Evolutionary conservation across 164 flowering plant genomes (phyloP).

Genomic region (Tinospora cordifolia): DNA sequence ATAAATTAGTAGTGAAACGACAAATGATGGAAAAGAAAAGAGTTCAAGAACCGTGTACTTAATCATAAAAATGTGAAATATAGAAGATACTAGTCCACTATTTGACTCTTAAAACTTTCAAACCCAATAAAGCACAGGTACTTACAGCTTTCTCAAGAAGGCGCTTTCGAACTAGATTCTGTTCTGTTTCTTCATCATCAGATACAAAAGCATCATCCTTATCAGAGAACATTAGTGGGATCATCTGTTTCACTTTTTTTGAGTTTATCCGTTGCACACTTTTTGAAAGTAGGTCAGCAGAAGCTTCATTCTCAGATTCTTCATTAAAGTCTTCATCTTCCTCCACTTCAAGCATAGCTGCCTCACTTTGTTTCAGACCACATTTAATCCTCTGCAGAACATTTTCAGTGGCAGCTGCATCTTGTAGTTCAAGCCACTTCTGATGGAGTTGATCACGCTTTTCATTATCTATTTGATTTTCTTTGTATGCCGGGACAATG

Average conservation of each 20-base stretch:
- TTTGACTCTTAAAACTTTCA: not conserved
- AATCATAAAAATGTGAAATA: not conserved
- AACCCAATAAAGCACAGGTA: conserved; percentile 7
- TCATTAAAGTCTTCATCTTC: conserved; percentile 25
- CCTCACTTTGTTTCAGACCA: conserved; percentile 35
- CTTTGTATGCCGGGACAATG: conserved; percentile 60
- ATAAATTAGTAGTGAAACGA: not conserved
- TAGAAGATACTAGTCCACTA: not conserved
- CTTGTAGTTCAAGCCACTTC: conserved; percentile 87
- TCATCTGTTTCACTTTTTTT: conserved; percentile 61
- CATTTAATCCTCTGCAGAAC: conserved; percentile 59
- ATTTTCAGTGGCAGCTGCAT: conserved; percentile 77
- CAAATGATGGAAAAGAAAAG: not conserved
- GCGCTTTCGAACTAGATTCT: conserved; percentile 31
- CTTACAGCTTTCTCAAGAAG: conserved; percentile 60
- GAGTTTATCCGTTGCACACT: conserved; percentile 31
- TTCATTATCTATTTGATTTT: conserved; percentile 54
- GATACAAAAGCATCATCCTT: conserved; percentile 61
- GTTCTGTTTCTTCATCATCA: conserved; percentile 77
- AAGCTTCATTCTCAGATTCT: conserved; percentile 27
- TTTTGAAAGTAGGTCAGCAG: conserved; percentile 22
- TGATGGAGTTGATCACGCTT: conserved; percentile 81
- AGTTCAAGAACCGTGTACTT: not conserved
- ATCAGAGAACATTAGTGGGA: conserved; percentile 61
- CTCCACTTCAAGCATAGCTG: conserved; percentile 27